A percentile compares a stretch with the other conserved stretches of the same genome.
phyloP scores from a whole-genome alignment of 2,329 filamentous ascomycete genomes.

The Juglanconis sp. region DNA sequence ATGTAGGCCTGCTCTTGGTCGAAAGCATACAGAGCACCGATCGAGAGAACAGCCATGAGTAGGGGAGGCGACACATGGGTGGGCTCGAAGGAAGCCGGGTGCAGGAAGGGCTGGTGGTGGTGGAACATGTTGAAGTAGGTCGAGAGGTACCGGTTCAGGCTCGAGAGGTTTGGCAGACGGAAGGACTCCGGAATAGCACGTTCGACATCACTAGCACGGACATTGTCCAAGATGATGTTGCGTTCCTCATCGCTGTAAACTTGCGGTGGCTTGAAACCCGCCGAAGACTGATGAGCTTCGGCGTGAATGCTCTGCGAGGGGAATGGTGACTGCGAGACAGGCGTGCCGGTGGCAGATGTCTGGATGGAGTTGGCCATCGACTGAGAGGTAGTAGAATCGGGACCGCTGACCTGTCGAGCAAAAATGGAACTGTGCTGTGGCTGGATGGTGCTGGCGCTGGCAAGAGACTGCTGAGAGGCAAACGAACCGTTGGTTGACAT shows the following conservation, averaged over 20 bases:
- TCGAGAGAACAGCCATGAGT: slow-evolving; percentile 85
- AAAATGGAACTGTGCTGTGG: slow-evolving; percentile 38
- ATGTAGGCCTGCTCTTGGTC: slow-evolving; percentile 96
- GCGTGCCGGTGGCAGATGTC: slow-evolving; percentile 65
- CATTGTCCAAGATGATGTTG: slow-evolving; percentile 79
- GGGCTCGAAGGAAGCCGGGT: slow-evolving; percentile 85
- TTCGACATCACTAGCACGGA: slow-evolving; percentile 76
- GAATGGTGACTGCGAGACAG: slow-evolving; percentile 71
- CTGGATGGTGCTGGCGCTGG: slow-evolving; percentile 53
- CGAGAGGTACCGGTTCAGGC: slow-evolving; percentile 86
- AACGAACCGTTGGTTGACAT: slow-evolving; percentile 64
- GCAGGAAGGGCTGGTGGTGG: slow-evolving; percentile 92
- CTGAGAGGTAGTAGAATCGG: slow-evolving; percentile 51
- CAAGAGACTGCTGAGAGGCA: slow-evolving; percentile 64
- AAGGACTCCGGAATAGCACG: slow-evolving; percentile 84
- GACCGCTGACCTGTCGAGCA: slow-evolving; percentile 56
- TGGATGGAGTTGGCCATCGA: slow-evolving; percentile 72
- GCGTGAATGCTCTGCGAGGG: slow-evolving; percentile 65
- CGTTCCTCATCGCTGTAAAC: slow-evolving; percentile 82
- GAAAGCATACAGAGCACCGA: slow-evolving; percentile 93
- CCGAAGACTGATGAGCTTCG: slow-evolving; percentile 68
- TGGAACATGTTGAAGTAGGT: slow-evolving; percentile 98
- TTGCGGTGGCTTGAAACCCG: slow-evolving; percentile 70
- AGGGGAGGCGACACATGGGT: slow-evolving; percentile 77
- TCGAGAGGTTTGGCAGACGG: slow-evolving; percentile 74